Evolutionary conservation across 441 rosid genomes (phyloP).

Genomic region (Eutrema salsugineum): DNA sequence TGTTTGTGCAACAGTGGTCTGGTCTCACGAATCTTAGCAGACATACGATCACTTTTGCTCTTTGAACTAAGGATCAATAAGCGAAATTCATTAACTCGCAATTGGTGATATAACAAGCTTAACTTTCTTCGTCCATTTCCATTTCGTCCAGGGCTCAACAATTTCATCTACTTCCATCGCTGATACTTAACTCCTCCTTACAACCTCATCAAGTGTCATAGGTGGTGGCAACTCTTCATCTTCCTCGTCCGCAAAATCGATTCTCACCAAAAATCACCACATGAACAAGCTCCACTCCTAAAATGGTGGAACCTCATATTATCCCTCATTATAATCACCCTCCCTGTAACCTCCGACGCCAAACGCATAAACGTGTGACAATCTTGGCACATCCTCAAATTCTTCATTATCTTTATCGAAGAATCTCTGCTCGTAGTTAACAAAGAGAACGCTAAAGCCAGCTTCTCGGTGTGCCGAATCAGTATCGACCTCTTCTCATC

Average conservation of each 20-base stretch:
- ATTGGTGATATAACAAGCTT: slow-evolving; percentile 96
- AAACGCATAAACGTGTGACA: slow-evolving; percentile 69
- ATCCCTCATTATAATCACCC: slow-evolving; percentile 66
- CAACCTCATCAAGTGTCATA: slow-evolving; percentile 92
- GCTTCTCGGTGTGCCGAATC: slow-evolving; percentile 67
- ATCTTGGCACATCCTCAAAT: slow-evolving; percentile 69
- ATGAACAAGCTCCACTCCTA: slow-evolving; percentile 58
- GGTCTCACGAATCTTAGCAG: slow-evolving; percentile 97
- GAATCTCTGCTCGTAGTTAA: slow-evolving; percentile 37
- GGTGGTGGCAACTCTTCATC: slow-evolving; percentile 91
- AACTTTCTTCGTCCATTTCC: slow-evolving; percentile 99
- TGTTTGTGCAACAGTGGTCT: slow-evolving; percentile 98
- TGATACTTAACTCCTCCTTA: slow-evolving; percentile 83
- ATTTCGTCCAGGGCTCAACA: slow-evolving; percentile 87
- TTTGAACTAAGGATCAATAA: slow-evolving; percentile 96
- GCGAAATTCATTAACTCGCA: slow-evolving; percentile 90
- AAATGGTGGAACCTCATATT: slow-evolving; percentile 80
- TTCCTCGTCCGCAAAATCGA: slow-evolving; percentile 96
- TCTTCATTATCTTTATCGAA: slow-evolving; percentile 63
- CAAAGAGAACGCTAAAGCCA: slow-evolving; percentile 69
- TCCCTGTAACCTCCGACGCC: slow-evolving; percentile 47
- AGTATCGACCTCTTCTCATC: slow-evolving; percentile 54
- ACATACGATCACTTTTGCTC: slow-evolving; percentile 99
- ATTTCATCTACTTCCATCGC: slow-evolving; percentile 70
- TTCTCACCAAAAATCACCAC: slow-evolving; percentile 74